Base-by-base conservation (phyloP, 164 flowering plant species). In the Pachysandra terminalis region DNA sequence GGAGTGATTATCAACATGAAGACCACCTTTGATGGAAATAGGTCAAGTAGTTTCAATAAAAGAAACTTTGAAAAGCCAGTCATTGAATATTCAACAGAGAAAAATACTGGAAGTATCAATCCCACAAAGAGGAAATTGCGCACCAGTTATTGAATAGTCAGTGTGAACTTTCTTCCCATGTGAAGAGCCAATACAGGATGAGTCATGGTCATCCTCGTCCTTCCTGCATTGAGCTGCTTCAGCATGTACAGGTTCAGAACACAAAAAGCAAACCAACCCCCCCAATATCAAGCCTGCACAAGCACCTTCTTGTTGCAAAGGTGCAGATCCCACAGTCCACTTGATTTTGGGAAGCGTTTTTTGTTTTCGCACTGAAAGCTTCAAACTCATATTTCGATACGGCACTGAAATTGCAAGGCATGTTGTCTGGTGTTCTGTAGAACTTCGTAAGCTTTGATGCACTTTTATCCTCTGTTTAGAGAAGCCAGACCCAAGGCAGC, bases 131-230 rank as follows among this genome's bases (percentile, higher is more conserved):
- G 28, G n/a, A 0, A 24, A 35, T 52, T 55, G 10, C 89, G 81
- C 70, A 91, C 97, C 95, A 59, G 81, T 95, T 62, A 95, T 71
- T 26, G 91, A 86, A 73, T 87, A 95, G 74, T 90, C 84, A 41
- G 89, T 85, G 70, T 81, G 79, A 21, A 90, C 97, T 74, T 81
- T 83, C 77, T 95, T 95, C 57, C 95, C 96, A 77, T 87, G 90
- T 24, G 85, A 80, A 72, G 65, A 56, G 65, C 62, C 68, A 49
- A 2, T 77, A 57, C 71, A 49, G 63, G 86, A 67, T 35, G 77
- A 67, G 68, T 71, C 75, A 62, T 37, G 19, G n/a, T 71, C 72
- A 19, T 77, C 76, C 19, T 72, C 59, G 54, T 70, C 73, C 9
- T 73, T 69, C 54, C 82, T 73, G 9, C 60, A 59, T 49, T 53